A percentile compares a stretch with the other conserved stretches of the same genome.
Evolutionary conservation across 2,329 filamentous ascomycete genomes (phyloP).

Genomic region (Tympanopsis confertula): DNA sequence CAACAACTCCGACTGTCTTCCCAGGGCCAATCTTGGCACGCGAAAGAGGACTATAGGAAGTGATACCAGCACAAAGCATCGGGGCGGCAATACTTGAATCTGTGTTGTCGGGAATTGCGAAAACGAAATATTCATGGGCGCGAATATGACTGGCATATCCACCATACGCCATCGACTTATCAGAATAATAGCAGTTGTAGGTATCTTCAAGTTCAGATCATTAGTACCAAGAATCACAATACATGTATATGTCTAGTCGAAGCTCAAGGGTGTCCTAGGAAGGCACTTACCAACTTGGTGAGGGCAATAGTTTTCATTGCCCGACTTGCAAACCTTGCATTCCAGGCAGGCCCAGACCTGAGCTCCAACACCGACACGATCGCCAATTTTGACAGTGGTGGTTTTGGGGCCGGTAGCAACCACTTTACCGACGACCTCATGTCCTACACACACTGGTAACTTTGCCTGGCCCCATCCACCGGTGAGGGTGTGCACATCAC

Average conservation of each 20-base stretch:
- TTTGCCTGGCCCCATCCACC: slow-evolving; percentile 32
- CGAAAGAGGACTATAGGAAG: slow-evolving; percentile 55
- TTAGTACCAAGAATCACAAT: too few species aligned
- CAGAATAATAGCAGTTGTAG: slow-evolving; percentile 41
- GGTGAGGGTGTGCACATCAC: slow-evolving; percentile 45
- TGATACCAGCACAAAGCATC: slow-evolving; percentile 57
- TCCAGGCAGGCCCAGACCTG: slow-evolving; percentile 42
- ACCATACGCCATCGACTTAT: slow-evolving; percentile 55
- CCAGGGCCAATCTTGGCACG: slow-evolving; percentile 58
- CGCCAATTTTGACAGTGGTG: slow-evolving; percentile 42
- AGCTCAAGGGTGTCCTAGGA: too few species aligned
- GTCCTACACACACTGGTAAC: slow-evolving; percentile 43
- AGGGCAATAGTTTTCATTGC: slow-evolving; percentile 28
- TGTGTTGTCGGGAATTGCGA: slow-evolving; percentile 52
- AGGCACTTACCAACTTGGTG: slow-evolving; percentile 18
- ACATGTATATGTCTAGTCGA: too few species aligned
- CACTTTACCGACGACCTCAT: slow-evolving; percentile 52
- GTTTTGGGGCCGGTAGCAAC: slow-evolving; percentile 36
- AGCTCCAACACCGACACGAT: slow-evolving; percentile 52
- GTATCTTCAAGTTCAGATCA: too few species aligned
- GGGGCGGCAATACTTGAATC: slow-evolving; percentile 50
- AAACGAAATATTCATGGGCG: slow-evolving; percentile 50
- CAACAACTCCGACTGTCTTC: slow-evolving; percentile 60
- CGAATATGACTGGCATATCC: slow-evolving; percentile 41
- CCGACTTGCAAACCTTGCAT: slow-evolving; percentile 28